Evolutionary conservation across 768 basidiomycete species (phyloP).

Genomic region (Agaricus subrufescens): DNA sequence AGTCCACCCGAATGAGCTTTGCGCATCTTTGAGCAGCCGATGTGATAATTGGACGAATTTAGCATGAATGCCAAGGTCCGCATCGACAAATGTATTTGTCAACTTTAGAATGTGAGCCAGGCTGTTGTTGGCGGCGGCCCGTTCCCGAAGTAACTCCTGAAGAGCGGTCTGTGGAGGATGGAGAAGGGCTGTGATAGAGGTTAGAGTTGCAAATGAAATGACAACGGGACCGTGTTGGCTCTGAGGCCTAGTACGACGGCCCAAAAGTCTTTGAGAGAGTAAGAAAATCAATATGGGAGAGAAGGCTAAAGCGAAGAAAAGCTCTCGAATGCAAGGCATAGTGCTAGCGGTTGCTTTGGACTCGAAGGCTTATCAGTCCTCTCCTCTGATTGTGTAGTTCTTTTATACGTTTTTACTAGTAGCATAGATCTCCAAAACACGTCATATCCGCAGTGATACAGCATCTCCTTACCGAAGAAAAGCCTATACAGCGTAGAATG

Average conservation of each 20-base stretch:
- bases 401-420: background rate
- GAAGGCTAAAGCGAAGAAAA: background rate
- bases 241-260: background rate
- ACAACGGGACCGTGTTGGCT: too few species aligned
- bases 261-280: background rate
- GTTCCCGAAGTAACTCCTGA: slow-evolving; percentile 20
- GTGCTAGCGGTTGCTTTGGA: background rate
- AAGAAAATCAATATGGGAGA: background rate
- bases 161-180: slow-evolving; percentile 9
- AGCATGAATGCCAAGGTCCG: slow-evolving; percentile 27
- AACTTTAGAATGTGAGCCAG: slow-evolving; percentile 28
- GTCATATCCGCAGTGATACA: background rate
- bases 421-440: background rate
- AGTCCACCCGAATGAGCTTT: slow-evolving; percentile 25
- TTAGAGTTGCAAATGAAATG: background rate
- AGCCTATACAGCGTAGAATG: too few species aligned
- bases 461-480: too few species aligned
- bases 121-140: slow-evolving; percentile 31
- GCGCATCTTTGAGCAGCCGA: slow-evolving; percentile 21
- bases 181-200: slow-evolving; percentile 10
- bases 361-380: background rate
- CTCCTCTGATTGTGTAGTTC: background rate
- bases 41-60: slow-evolving; percentile 26
- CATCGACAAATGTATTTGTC: slow-evolving; percentile 51
- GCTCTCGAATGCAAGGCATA: slow-evolving; percentile 5